phyloP scores from a whole-genome alignment of 1,139 yeast species.

The Candida freyschussii region DNA sequence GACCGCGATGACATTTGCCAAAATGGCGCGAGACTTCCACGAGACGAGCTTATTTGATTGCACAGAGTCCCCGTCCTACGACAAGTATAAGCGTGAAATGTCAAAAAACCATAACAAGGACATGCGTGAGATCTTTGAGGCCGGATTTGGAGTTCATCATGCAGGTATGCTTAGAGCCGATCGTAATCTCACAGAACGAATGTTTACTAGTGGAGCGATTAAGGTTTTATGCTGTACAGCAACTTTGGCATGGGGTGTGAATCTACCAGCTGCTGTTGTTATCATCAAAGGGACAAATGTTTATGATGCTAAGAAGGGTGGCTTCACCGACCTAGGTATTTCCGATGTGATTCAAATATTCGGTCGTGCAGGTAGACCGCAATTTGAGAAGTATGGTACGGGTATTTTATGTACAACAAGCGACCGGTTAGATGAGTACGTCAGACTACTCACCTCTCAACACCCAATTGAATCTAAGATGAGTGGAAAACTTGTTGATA shows the following conservation, averaged over 20 bases:
- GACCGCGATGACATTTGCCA: conserved; percentile 69
- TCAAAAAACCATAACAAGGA: conserved; percentile 74
- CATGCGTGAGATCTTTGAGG: conserved; percentile 69
- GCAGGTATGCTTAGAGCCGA: conserved; percentile 96
- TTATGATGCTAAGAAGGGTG: conserved; percentile 93
- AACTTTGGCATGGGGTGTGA: conserved; percentile 99
- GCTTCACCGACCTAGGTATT: conserved; percentile 87
- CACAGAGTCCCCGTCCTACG: conserved; percentile 42
- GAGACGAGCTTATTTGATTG: conserved; percentile 61
- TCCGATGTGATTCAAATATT: conserved; percentile 97
- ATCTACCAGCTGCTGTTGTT: conserved; percentile 96
- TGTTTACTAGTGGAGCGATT: conserved; percentile 82
- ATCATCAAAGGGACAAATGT: conserved; percentile 95
- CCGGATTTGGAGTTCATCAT: conserved; percentile 92
- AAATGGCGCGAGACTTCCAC: conserved; percentile 58
- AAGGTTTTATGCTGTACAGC: conserved; percentile 95
- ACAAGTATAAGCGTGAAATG: conserved; percentile 59
- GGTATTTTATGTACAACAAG: conserved; percentile 85
- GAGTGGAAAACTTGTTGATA: conserved; percentile 76
- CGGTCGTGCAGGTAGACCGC: conserved; percentile 99
- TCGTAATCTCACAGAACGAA: conserved; percentile 80
- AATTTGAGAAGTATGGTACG: conserved; percentile 86
- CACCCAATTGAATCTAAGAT: conserved; percentile 93
- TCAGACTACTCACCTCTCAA: conserved; percentile 84
- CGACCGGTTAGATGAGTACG: conserved; percentile 80